Evolutionary conservation across 176 grass and related monocot genomes (phyloP), one percentile per base, ranked within the genome.

Genomic region (Carex scoparia): DNA sequence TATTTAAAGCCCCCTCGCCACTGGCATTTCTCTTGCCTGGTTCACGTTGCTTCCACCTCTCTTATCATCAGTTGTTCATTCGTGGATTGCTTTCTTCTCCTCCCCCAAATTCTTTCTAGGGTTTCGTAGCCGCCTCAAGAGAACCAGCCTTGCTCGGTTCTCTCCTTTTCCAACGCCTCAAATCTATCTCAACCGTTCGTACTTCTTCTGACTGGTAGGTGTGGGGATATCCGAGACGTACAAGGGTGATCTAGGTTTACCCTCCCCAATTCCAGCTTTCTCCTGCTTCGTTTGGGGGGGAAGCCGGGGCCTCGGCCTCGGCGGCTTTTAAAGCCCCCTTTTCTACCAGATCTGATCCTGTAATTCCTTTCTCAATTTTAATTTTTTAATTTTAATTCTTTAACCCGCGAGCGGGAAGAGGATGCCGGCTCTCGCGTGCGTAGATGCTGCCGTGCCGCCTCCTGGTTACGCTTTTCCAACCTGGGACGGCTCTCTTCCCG

Each of bases 261-360:
- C 83, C 90, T 81, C 86, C 90, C 87, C 84, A 67, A 60, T 90
- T 84, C 33, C 60, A 5, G 56, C 81, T 76, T 70, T 64, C 82
- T 46, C 79, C 92, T 95, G 95, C 93, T 86, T 84, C 93, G 44
- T 92, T 95, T 98, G 93, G 81, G 93, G 95, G 95, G 95, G 95
- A 94, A 93, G 95, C 95, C 95, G 93, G 93, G 95, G 95, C 95
- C 93, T 91, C 95, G 93, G 95, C 95, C 95, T 98, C 93, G 93
- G 95, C 93, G 93, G 95, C 95, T 94, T 90, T 88, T 80, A 92
- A 95, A 98, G 95, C 91, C 95, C 95, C 95, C 95, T 93, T 48
- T 90, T 88, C 90, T 82, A 90, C 86, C 61, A 70, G 4, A 53
- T 85, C 84, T 78, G 87, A 91, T 80, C 65, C 16, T 87, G 74